A percentile compares a stretch with the other conserved stretches of the same genome.
These are phyloP conservation scores for Dioscorea alata DNA, from an alignment of 106 monocot genomes.

Conservation along the genomic window DNA sequence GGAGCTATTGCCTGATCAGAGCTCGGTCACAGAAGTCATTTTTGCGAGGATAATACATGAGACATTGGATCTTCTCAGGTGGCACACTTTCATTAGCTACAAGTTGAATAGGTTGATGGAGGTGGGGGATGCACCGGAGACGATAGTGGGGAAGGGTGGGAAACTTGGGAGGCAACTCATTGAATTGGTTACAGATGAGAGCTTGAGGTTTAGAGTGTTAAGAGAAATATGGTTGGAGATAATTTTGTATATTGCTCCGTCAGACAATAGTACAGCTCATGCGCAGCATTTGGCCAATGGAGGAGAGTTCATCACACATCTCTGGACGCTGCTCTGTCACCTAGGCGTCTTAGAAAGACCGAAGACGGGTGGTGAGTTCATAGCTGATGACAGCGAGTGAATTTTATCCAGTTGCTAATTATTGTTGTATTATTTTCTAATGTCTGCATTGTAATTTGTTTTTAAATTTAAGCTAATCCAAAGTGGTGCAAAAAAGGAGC, in stretches of 20 bases:
- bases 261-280: background rate
- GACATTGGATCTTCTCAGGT: background rate
- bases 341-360: background rate
- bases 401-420: too few species aligned
- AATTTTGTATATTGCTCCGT: constrained; percentile 12
- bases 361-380: background rate
- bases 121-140: background rate
- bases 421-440: too few species aligned
- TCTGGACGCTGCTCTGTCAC: constrained; percentile 16
- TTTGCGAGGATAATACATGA: background rate
- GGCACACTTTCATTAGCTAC: background rate
- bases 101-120: background rate
- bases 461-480: too few species aligned
- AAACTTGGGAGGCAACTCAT: background rate
- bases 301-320: constrained; percentile 21
- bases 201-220: constrained; percentile 4
- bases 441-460: too few species aligned
- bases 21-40: background rate
- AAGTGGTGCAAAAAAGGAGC: too few species aligned
- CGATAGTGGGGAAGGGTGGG: background rate
- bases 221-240: constrained; percentile 12
- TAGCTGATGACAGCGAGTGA: too few species aligned
- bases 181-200: background rate
- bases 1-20: background rate
- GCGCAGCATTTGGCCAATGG: background rate